Conservation (phyloP, 257 asterid genomes). For the Primulina huaijiensis region DNA sequence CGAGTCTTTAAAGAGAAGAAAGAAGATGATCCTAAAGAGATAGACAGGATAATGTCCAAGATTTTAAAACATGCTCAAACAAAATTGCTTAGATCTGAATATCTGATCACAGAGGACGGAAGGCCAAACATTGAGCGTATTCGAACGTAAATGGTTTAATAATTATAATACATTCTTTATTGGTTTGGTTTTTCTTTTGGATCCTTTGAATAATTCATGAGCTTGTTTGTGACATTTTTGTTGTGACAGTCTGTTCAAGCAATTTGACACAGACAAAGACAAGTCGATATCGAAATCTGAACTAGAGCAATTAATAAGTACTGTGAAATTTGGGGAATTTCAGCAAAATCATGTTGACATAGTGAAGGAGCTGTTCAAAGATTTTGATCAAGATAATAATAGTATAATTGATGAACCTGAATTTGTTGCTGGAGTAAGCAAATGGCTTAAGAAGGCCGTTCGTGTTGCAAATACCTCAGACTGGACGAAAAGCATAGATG, state of each 20-base stretch:
- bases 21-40: conserved; percentile 31
- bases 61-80: conserved; percentile 45
- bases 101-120: conserved; percentile 43
- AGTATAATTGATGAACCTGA: conserved; percentile 37
- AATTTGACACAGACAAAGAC: conserved; percentile 31
- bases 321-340: conserved; percentile 39
- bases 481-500: conserved; percentile 21
- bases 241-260: conserved; percentile 43
- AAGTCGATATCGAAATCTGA: conserved; percentile 35
- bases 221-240: not conserved
- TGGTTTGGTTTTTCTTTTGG: not conserved
- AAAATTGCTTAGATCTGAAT: conserved; percentile 34
- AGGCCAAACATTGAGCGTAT: conserved; percentile 47
- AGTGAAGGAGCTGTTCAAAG: conserved; percentile 33
- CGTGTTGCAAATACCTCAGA: conserved; percentile 27
- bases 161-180: not conserved
- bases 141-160: conserved; percentile 24
- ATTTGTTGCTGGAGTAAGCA: conserved; percentile 34
- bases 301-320: conserved; percentile 33
- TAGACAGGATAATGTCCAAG: conserved; percentile 42
- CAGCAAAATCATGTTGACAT: conserved; percentile 29
- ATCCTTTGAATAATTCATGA: conserved; percentile 1
- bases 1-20: conserved; percentile 37
- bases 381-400: conserved; percentile 36
- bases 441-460: conserved; percentile 42